phyloP scores from a whole-genome alignment of 345 rosid species.

The Eucalyptus cloeziana region DNA sequence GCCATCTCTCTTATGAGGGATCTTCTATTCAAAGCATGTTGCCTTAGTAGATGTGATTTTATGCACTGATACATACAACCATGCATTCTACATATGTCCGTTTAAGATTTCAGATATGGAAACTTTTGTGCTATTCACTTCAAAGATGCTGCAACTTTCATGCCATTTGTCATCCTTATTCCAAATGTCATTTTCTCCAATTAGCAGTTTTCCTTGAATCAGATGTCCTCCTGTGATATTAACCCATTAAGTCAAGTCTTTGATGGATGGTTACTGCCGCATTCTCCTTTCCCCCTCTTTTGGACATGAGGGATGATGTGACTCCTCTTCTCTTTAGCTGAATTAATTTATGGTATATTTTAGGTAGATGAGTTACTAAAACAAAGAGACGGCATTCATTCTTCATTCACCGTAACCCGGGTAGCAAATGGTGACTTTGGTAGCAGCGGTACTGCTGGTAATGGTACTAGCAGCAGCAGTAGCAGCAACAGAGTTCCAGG shows the following conservation, averaged over 20 bases:
- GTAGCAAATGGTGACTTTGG: slow-evolving; percentile 1
- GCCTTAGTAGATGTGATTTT: not conserved
- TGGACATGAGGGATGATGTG: not conserved
- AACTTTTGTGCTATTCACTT: not conserved
- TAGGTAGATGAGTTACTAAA: slow-evolving; percentile 93
- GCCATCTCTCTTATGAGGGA: not conserved
- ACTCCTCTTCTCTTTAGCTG: not conserved
- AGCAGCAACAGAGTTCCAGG: slow-evolving; percentile 54
- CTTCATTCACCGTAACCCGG: slow-evolving; percentile 52
- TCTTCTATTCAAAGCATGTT: not conserved
- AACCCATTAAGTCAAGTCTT: not conserved
- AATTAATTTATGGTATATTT: not conserved
- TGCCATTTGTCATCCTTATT: not conserved
- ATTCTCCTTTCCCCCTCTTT: not conserved
- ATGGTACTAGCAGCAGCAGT: slow-evolving; percentile 33
- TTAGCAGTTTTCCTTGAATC: not conserved
- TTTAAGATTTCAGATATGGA: not conserved
- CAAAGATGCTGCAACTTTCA: not conserved
- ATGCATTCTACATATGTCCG: not conserved
- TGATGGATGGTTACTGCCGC: not conserved
- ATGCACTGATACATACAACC: not conserved
- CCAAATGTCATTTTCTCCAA: not conserved
- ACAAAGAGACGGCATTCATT: slow-evolving; percentile 70
- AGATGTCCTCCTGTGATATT: not conserved
- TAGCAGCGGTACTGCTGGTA: slow-evolving; percentile 1